Percentiles rank a stretch among this genome's conserved stretches.
These are phyloP conservation scores for Filobasidium uniguttulatum DNA, from an alignment of 1,284 basidiomycete genomes.

Conservation along the genomic window DNA sequence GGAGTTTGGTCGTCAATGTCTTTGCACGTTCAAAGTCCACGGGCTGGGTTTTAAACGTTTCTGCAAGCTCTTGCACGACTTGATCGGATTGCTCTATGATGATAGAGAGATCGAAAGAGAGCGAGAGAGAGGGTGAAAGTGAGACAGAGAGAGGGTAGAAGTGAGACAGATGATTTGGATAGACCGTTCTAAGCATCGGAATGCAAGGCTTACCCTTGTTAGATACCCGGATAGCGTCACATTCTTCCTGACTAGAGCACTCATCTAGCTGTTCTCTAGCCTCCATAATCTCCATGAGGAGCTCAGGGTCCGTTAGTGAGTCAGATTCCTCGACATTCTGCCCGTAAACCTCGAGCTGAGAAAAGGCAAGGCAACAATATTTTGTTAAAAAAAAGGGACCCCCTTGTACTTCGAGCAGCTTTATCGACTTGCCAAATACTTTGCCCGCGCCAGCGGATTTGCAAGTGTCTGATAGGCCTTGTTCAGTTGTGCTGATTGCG, in stretches of 20 bases:
- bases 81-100: conserved; percentile 45
- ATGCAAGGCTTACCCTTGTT: conserved; percentile 49
- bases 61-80: conserved; percentile 43
- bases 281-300: conserved; percentile 69
- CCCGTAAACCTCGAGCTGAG: conserved; percentile 47
- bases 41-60: conserved; percentile 41
- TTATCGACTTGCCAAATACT: conserved; percentile 34
- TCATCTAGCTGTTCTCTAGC: conserved; percentile 65
- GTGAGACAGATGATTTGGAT: not conserved
- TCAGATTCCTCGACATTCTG: conserved; percentile 57
- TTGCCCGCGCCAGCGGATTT: conserved; percentile 30
- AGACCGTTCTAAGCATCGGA: not conserved
- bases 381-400: too few relatives aligned
- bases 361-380: too few relatives aligned
- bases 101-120: not conserved
- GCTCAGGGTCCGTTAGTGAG: conserved; percentile 53
- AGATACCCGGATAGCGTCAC: conserved; percentile 44
- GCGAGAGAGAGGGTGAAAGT: too few relatives aligned
- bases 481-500: conserved; percentile 30
- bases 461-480: conserved; percentile 32
- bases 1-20: conserved; percentile 52
- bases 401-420: too few relatives aligned
- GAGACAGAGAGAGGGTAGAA: not conserved
- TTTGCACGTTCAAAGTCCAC: conserved; percentile 49
- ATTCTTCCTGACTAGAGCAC: conserved; percentile 43